phyloP scores from a whole-genome alignment of 805 yeast genomes.

The Teunomyces kruisii region DNA sequence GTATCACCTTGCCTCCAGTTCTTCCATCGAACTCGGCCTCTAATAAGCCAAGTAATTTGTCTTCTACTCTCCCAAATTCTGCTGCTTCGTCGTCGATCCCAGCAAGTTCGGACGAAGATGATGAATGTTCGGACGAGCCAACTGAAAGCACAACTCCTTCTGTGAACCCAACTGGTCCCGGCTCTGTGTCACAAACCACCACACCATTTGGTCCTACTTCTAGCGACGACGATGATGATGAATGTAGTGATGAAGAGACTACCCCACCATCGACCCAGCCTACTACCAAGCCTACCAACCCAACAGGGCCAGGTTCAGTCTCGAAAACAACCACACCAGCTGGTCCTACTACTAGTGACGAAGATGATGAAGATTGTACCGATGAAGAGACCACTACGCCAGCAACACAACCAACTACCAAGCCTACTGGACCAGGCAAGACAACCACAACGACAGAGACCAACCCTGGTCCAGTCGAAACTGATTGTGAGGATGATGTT shows the following conservation, averaged over 20 bases:
- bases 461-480: slow-evolving; percentile 3
- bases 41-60: too few relatives aligned
- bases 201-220: neutral
- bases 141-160: slow-evolving; percentile 1
- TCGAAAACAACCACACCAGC: neutral
- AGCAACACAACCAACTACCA: slow-evolving; percentile 4
- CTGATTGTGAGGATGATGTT: slow-evolving; percentile 1
- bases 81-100: slow-evolving; percentile 1
- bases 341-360: too few relatives aligned
- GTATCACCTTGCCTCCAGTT: neutral
- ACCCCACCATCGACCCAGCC: too few relatives aligned
- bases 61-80: too few relatives aligned
- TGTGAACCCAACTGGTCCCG: slow-evolving; percentile 1
- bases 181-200: neutral
- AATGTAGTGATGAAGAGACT: neutral
- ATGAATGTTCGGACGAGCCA: slow-evolving; percentile 1
- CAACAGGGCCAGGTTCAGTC: too few relatives aligned
- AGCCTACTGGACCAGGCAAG: neutral
- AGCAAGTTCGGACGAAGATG: slow-evolving; percentile 7
- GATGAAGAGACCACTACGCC: slow-evolving; percentile 5
- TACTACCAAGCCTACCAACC: neutral
- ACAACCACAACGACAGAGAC: neutral
- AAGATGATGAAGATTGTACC: slow-evolving; percentile 12
- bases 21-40: neutral
- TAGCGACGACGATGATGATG: slow-evolving; percentile 13